These are phyloP conservation scores for Pythium vanterpoolii DNA, from an alignment of 352 stramenopile genomes.

Conservation along the genomic window DNA sequence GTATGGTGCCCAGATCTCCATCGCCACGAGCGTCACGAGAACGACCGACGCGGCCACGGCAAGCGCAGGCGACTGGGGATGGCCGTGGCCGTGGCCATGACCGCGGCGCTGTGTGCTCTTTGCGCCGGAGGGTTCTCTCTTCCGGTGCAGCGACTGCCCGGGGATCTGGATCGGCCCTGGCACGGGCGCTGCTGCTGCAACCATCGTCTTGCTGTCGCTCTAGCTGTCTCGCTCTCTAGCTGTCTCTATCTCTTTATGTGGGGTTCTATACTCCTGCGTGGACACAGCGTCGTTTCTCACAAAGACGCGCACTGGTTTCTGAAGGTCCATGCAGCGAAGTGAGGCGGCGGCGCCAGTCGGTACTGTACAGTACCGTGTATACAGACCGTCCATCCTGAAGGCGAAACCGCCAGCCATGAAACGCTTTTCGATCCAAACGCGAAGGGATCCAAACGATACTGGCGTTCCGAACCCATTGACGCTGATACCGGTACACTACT, in stretches of 20 bases:
- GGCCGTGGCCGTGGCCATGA: too few species aligned
- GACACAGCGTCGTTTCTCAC: neutral
- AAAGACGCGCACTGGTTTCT: neutral
- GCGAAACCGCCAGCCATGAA: neutral
- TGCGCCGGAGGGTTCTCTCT: neutral
- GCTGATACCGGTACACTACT: neutral
- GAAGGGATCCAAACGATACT: neutral
- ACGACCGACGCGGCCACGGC: slow-evolving; percentile 17
- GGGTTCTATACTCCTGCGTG: too few species aligned
- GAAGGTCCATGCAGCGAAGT: neutral
- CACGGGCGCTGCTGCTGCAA: neutral
- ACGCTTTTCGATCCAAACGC: neutral
- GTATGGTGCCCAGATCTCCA: slow-evolving; percentile 8
- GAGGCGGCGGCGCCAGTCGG: neutral
- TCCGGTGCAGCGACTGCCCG: neutral
- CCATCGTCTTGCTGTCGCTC: neutral
- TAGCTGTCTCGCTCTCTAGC: neutral
- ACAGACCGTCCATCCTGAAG: neutral
- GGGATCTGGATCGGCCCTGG: slow-evolving; percentile 10
- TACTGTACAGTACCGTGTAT: too few species aligned
- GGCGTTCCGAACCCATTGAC: neutral
- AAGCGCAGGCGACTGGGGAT: neutral
- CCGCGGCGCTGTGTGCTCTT: too few species aligned
- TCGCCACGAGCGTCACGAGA: slow-evolving; percentile 19
- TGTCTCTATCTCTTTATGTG: neutral